Percentiles rank a stretch among this genome's conserved stretches.
Conservation (phyloP, 2,329 filamentous ascomycete genomes). For the Talaromyces islandicus region DNA sequence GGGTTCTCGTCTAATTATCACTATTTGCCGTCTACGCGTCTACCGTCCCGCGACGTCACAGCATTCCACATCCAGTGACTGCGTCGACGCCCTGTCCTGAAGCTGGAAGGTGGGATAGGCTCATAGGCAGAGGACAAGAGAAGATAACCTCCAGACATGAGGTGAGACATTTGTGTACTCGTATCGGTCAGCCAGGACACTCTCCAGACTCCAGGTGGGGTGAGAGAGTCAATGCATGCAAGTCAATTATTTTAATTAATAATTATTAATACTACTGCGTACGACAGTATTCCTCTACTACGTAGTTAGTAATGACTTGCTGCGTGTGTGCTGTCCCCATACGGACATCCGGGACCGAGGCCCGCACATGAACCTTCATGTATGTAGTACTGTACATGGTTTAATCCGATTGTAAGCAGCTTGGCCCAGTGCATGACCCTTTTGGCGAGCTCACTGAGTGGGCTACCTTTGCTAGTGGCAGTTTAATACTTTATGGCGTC, state of each 20-base stretch:
- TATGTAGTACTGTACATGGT: background rate
- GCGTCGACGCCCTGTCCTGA: background rate
- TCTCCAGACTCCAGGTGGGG: background rate
- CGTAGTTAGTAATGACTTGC: no score
- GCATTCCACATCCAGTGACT: background rate
- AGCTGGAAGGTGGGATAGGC: background rate
- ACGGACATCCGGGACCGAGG: background rate
- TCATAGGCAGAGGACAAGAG: background rate
- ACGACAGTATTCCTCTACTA: no score
- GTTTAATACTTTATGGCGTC: background rate
- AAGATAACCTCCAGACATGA: background rate
- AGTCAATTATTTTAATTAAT: background rate
- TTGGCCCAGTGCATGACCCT: background rate
- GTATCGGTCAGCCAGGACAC: no score
- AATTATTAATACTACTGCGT: background rate
- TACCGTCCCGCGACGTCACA: background rate
- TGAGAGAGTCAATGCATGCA: background rate
- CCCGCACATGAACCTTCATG: background rate
- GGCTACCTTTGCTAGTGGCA: background rate
- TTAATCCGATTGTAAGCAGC: background rate
- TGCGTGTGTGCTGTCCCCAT: background rate
- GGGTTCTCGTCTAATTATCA: background rate
- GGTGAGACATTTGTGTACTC: background rate
- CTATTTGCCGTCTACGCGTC: background rate
- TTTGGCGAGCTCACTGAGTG: background rate